Percentiles rank a stretch among this genome's conserved stretches.
These are phyloP conservation scores for Amaranthus tricolor DNA, from an alignment of 179 eudicot species.

Conservation along the genomic window DNA sequence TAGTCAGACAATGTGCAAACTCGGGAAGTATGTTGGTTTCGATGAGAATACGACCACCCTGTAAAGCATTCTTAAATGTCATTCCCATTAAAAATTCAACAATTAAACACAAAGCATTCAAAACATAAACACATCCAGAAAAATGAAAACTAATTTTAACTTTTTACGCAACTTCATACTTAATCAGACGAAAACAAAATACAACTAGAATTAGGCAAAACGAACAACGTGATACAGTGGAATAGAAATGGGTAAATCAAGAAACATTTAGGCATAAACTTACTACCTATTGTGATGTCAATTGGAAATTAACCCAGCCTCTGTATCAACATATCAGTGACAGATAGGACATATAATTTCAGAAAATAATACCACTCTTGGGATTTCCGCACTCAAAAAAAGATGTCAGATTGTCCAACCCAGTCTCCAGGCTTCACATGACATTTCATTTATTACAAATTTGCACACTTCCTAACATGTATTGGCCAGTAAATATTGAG, in stretches of 20 bases:
- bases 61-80: conserved; percentile 38
- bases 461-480: neutral
- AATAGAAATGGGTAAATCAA: neutral
- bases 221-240: too few relatives aligned
- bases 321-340: neutral
- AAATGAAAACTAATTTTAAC: neutral
- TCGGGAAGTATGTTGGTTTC: conserved; percentile 49
- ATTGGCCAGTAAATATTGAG: neutral
- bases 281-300: neutral
- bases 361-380: neutral
- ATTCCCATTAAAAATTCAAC: conserved; percentile 4
- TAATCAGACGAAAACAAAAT: neutral
- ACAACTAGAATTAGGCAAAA: neutral
- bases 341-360: neutral
- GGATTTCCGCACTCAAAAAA: neutral
- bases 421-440: neutral
- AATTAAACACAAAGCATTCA: conserved; percentile 9
- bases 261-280: neutral
- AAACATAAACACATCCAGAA: neutral
- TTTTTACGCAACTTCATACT: neutral
- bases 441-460: neutral
- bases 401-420: neutral
- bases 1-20: conserved; percentile 44
- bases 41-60: conserved; percentile 74
- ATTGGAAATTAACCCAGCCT: neutral